Conservation (phyloP, 441 rosid genomes). For the Euphorbia corollata region DNA sequence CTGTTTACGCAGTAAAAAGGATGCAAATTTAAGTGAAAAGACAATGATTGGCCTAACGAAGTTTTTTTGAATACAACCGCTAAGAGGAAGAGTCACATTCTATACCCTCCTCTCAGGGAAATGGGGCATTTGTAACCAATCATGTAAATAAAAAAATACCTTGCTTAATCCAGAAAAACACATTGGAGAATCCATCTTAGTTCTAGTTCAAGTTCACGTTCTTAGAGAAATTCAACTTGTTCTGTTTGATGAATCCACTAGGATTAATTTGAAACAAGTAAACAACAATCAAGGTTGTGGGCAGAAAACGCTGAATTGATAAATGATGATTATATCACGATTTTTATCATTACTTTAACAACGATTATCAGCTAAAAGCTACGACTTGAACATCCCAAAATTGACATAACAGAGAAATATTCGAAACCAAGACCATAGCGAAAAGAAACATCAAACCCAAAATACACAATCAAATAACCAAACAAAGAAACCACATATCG, state of each 20-base stretch:
- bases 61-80: neutral
- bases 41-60: neutral
- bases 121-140: neutral
- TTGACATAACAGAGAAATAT: neutral
- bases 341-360: neutral
- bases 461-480: neutral
- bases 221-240: neutral
- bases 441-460: neutral
- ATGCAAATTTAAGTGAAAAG: neutral
- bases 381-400: neutral
- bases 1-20: slow-evolving; percentile 18
- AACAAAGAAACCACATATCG: neutral
- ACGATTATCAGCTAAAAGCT: neutral
- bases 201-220: neutral
- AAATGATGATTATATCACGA: neutral
- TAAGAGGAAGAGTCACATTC: neutral
- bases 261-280: neutral
- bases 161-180: neutral
- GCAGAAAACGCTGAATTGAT: neutral
- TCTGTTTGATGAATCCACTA: neutral
- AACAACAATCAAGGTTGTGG: neutral
- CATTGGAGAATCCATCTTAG: neutral
- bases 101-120: neutral
- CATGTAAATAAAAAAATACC: neutral
- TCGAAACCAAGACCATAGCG: neutral